Base-by-base conservation (phyloP, 2,329 filamentous ascomycete genomes). In the Clonostachys rhizophaga region DNA sequence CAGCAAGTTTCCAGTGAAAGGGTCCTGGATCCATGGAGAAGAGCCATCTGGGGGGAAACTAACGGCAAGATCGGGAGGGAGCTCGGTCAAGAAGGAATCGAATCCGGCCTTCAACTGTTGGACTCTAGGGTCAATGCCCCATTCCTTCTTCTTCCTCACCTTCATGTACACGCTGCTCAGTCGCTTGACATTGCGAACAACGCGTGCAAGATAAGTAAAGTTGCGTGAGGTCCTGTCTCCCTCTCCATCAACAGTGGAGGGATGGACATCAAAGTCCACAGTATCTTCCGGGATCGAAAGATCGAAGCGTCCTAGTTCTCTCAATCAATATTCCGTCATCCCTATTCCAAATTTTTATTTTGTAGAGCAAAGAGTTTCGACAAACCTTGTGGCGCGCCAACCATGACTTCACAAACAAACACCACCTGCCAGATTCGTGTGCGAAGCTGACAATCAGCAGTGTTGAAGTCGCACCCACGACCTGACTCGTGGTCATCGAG, bases 371-470 rank as follows among this genome's bases (percentile, higher is more conserved):
- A 39, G 36, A 39, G 7, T n/a, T 18, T 39, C 36, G 40, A 56
- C 55, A 18, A 40, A 90, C 91, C 92, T 83, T 97, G 91, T 4
- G 92, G 89, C 17, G 87, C 91, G 47, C 92, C 92, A 56, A 96
- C 85, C 88, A 97, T 95, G 40, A 91, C 78, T 67, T 97, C 92
- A 52, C 90, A 86, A 18, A 89, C 75, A 60, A 95, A 87, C 10
- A 95, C 79, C 2, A 84, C 86, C 63, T 96, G 91, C 92, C 92
- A 97, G 34, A 96, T 81, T 42, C 92, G 79, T 14, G 84, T 95
- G 60, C 91, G 91, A 24, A 91, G 81, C 49, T 89, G 75, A 61
- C 92, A 97, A 44, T 97, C 92, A 7, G 83, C 73, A 1, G 80
- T 72, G 48, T 74, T 78, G 16, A 83, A 83, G 6, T 80, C 83